Evolutionary conservation across 208 protist species (phyloP).

Genomic region (Spongospora subterranea): DNA sequence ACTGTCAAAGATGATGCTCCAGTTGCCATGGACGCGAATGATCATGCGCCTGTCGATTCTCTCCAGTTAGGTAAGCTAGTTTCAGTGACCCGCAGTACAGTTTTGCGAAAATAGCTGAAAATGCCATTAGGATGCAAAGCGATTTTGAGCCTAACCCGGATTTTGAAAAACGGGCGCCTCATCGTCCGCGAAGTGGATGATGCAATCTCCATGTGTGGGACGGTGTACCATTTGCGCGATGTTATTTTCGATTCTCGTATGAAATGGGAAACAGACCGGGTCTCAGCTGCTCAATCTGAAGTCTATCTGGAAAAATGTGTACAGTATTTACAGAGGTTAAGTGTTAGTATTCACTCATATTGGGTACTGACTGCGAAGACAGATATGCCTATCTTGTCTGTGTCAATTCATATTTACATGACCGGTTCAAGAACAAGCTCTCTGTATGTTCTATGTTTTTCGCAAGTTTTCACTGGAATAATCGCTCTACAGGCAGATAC

Average conservation of each 20-base stretch:
- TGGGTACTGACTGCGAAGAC: neutral
- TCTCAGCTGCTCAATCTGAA: neutral
- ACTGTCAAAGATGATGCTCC: neutral
- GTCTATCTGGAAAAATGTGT: slow-evolving; percentile 43
- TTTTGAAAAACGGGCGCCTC: slow-evolving; percentile 36
- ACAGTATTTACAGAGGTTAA: neutral
- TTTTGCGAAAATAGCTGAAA: too few species aligned
- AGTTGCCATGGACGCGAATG: neutral
- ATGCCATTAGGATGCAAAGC: slow-evolving; percentile 9
- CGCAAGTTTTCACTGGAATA: neutral
- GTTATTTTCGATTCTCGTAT: slow-evolving; percentile 15
- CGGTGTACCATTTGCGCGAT: slow-evolving; percentile 33
- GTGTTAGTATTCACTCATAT: neutral
- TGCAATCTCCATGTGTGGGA: slow-evolving; percentile 37
- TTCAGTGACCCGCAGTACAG: neutral
- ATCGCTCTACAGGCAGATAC: neutral
- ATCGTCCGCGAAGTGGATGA: slow-evolving; percentile 17
- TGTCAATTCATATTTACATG: slow-evolving; percentile 44
- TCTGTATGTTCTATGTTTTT: neutral
- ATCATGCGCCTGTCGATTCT: neutral
- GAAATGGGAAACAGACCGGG: slow-evolving; percentile 31
- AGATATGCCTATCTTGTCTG: slow-evolving; percentile 1
- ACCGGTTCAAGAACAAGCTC: slow-evolving; percentile 47
- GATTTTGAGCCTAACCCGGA: slow-evolving; percentile 32
- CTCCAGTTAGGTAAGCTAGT: neutral